These are phyloP conservation scores for Termitomyces sp. DNA, from an alignment of 768 basidiomycete genomes.

Conservation along the genomic window DNA sequence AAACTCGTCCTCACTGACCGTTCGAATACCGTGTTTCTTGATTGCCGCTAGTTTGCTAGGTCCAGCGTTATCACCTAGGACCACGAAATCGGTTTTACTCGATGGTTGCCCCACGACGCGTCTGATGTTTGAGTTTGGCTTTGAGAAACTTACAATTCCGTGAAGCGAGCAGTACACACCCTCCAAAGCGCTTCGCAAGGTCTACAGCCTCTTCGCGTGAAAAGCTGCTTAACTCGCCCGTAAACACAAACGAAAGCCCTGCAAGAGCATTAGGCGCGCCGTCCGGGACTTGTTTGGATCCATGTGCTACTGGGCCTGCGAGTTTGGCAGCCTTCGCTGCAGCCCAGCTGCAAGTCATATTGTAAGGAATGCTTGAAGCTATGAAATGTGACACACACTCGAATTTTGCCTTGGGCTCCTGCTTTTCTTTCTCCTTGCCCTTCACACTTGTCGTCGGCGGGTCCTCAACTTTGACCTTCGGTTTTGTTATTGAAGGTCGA, in stretches of 20 bases:
- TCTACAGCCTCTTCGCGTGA: constrained; percentile 85
- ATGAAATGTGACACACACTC: constrained; percentile 16
- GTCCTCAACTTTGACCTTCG: constrained; percentile 8
- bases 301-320: constrained; percentile 59
- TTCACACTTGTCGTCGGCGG: background rate
- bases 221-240: constrained; percentile 85
- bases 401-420: constrained; percentile 17
- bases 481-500: constrained; percentile 8
- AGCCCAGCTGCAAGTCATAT: constrained; percentile 29
- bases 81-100: constrained; percentile 82
- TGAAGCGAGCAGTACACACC: constrained; percentile 45
- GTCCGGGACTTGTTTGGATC: constrained; percentile 68
- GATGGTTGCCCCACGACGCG: constrained; percentile 87
- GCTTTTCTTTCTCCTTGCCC: constrained; percentile 11
- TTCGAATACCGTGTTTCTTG: constrained; percentile 70
- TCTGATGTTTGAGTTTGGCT: constrained; percentile 31
- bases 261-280: constrained; percentile 69
- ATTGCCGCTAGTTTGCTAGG: constrained; percentile 85
- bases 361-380: background rate
- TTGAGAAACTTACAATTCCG: background rate
- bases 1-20: constrained; percentile 85
- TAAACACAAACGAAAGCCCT: constrained; percentile 91
- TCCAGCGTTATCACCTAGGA: constrained; percentile 86
- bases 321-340: constrained; percentile 53
- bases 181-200: constrained; percentile 89